Conservation (phyloP, 805 yeast genomes). For the Priceomyces fermenticarens region DNA sequence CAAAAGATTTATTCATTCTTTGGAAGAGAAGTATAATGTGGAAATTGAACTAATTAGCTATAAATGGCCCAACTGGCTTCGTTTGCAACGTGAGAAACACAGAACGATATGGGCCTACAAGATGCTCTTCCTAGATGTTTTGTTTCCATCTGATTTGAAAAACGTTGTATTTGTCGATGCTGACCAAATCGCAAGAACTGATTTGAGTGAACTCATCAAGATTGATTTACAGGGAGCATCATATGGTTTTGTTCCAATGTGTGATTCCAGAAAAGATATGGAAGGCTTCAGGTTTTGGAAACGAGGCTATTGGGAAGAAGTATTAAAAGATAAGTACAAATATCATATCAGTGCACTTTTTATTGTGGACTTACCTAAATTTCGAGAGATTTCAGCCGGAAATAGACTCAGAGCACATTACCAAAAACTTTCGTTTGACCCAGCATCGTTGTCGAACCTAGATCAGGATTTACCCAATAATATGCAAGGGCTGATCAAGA, state of each 20-base stretch:
- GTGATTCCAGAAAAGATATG: constrained; percentile 74
- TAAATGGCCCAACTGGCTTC: constrained; percentile 91
- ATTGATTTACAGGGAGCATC: constrained; percentile 76
- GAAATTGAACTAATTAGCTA: constrained; percentile 77
- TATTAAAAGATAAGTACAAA: constrained; percentile 53
- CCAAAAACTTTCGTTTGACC: constrained; percentile 76
- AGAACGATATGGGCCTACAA: constrained; percentile 88
- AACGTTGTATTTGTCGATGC: constrained; percentile 85
- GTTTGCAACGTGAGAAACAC: constrained; percentile 73
- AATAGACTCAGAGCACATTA: constrained; percentile 80
- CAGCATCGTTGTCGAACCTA: constrained; percentile 72
- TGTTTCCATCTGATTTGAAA: constrained; percentile 76
- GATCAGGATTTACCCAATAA: constrained; percentile 96
- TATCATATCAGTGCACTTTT: constrained; percentile 85
- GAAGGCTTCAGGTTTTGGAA: constrained; percentile 92
- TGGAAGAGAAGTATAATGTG: constrained; percentile 60
- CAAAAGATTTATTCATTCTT: constrained; percentile 52
- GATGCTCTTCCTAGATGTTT: constrained; percentile 77
- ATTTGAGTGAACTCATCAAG: constrained; percentile 64
- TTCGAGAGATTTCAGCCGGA: constrained; percentile 70
- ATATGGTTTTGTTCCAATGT: constrained; percentile 86
- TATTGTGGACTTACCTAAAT: constrained; percentile 69
- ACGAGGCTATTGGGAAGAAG: constrained; percentile 81
- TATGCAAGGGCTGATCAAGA: constrained; percentile 64
- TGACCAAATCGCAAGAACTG: constrained; percentile 77